Base-by-base conservation (phyloP, 345 rosid species). In the Eucalyptus fibrosa region DNA sequence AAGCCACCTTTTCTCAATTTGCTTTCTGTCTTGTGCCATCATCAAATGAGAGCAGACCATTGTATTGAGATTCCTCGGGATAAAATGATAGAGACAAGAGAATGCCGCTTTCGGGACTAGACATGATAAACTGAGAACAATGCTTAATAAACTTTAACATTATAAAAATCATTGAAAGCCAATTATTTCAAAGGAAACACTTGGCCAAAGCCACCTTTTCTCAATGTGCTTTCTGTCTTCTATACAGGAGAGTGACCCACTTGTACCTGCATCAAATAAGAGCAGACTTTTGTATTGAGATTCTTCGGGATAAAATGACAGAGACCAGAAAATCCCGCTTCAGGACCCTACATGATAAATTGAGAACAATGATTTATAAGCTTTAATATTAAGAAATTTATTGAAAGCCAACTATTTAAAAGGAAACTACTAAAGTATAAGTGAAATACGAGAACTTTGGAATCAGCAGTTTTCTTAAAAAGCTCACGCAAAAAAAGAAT, bases 191-290 rank as follows among this genome's bases (percentile, higher is more conserved):
- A 56, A 56, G 62, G 62, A 56, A 56, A 56, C 62, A 56, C 12
- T 93, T 98, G 99, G 59, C 99, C 99, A 92, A 97, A 96, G 60
- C 99, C 99, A 92, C 99, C 99, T 92, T 98, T 98, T 32, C 98
- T 99, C 91, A 97, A 92, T 92, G 94, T 98, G 91, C 94, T 96
- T 83, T 95, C 99, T 9, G 93, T 92, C 94, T 92, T 97, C 92
- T 96, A 98, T 87, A 92, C 86, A 87, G 98, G 99, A 89, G 99
- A 98, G 88, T 93, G 94, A n/a, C 97, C 98, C 92, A 98, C 96
- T 93, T 96, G 98, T 83, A 97, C 98, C 99, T 98, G 89, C 65
- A 88, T 40, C 37, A 24, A 60, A 56, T 87, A 55, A 50, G 32
- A 18, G 55, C 18, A 23, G 34, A 44, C 5, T 85, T 2, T n/a